Conservation (phyloP, 305 asterid species). For the Withania somnifera region DNA sequence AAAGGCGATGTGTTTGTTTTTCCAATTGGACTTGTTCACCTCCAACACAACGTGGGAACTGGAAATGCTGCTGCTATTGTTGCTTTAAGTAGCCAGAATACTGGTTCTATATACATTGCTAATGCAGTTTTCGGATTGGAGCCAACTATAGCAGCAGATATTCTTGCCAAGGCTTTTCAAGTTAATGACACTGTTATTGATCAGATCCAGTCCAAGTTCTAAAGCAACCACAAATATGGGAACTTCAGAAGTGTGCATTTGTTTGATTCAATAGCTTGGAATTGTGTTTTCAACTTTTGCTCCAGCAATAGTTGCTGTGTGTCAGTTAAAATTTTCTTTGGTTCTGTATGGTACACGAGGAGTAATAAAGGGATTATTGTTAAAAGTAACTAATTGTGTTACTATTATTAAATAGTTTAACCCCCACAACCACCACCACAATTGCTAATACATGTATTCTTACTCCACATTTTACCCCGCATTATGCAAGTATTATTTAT, state of each 20-base stretch:
- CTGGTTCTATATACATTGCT: conserved; percentile 1
- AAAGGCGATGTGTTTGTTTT: not conserved
- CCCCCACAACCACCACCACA: too few species aligned
- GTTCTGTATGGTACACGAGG: not conserved
- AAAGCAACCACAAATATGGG: not conserved
- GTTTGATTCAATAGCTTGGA: not conserved
- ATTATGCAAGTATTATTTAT: too few species aligned
- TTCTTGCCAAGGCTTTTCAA: conserved; percentile 8
- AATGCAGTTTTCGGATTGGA: not conserved
- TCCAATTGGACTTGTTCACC: conserved; percentile 16
- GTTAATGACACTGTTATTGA: not conserved
- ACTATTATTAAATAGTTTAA: too few species aligned
- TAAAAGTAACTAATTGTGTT: too few species aligned
- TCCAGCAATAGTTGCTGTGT: not conserved
- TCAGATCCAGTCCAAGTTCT: not conserved
- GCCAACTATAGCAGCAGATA: not conserved
- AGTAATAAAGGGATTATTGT: too few species aligned
- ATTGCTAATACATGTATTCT: too few species aligned
- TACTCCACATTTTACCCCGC: too few species aligned
- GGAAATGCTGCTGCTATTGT: conserved; percentile 3
- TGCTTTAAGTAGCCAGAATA: conserved; percentile 6
- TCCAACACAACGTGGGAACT: conserved; percentile 8
- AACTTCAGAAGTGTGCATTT: not conserved
- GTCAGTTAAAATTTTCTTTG: not conserved
- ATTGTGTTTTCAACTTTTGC: not conserved